Evolutionary conservation across 1,284 basidiomycete species (phyloP).

Genomic region (Boletus semigastroideus): DNA sequence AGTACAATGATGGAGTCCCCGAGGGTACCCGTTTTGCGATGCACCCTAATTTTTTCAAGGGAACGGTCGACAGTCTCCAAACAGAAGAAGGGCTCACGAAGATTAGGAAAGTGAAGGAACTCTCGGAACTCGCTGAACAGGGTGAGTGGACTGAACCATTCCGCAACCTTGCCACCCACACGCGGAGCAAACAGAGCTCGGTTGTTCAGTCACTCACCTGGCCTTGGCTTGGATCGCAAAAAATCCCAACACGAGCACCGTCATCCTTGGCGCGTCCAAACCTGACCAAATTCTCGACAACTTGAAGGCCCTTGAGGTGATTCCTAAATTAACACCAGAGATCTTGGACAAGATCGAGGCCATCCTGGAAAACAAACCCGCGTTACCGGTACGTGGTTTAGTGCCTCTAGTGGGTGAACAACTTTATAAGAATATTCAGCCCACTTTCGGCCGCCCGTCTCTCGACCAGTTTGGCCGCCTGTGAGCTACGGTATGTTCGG

Average conservation of each 20-base stretch:
- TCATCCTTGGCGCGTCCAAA: slow-evolving; percentile 64
- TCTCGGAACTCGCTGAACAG: slow-evolving; percentile 47
- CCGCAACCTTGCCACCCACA: not conserved
- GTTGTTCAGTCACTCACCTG: slow-evolving; percentile 57
- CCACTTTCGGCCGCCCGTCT: slow-evolving; percentile 27
- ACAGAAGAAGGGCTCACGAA: slow-evolving; percentile 44
- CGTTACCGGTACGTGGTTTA: slow-evolving; percentile 26
- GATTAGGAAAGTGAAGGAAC: slow-evolving; percentile 50
- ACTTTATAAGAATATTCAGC: slow-evolving; percentile 16
- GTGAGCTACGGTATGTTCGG: slow-evolving; percentile 5
- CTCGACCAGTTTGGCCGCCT: slow-evolving; percentile 28
- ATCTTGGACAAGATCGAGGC: slow-evolving; percentile 53
- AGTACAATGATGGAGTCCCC: slow-evolving; percentile 42
- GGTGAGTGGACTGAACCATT: slow-evolving; percentile 10
- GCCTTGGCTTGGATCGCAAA: slow-evolving; percentile 77
- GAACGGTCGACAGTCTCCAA: slow-evolving; percentile 37
- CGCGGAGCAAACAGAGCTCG: slow-evolving; percentile 38
- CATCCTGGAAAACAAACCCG: slow-evolving; percentile 45
- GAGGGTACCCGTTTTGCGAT: slow-evolving; percentile 53
- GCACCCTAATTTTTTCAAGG: slow-evolving; percentile 46
- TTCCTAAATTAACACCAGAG: slow-evolving; percentile 55
- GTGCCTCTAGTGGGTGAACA: not conserved
- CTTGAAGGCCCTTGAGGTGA: slow-evolving; percentile 58
- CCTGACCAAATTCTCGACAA: slow-evolving; percentile 55
- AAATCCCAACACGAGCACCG: slow-evolving; percentile 62